phyloP scores from a whole-genome alignment of 805 yeast species.

The Kodamaea neixiangensis region DNA sequence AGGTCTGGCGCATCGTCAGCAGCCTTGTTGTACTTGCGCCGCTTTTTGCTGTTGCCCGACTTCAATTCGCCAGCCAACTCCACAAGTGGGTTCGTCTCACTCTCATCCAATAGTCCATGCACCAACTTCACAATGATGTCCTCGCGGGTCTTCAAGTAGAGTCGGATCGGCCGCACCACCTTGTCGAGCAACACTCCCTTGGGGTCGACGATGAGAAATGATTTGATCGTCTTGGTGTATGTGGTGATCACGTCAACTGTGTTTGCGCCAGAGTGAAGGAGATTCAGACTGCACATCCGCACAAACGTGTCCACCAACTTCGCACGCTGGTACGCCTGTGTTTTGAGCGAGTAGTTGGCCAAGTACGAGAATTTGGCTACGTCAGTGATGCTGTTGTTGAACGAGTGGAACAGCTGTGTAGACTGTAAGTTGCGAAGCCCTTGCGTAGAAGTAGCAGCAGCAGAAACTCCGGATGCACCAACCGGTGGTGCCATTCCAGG shows the following conservation, averaged over 20 bases:
- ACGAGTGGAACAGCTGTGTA: constrained; percentile 8
- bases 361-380: constrained; percentile 14
- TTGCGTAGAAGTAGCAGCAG: neutral
- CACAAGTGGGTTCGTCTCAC: constrained; percentile 43
- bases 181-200: constrained; percentile 79
- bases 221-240: constrained; percentile 69
- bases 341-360: constrained; percentile 20
- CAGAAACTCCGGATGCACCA: neutral
- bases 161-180: constrained; percentile 73
- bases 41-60: constrained; percentile 15
- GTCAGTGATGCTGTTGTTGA: constrained; percentile 2
- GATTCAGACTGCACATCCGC: constrained; percentile 38
- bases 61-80: constrained; percentile 59
- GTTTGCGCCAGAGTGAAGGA: constrained; percentile 79
- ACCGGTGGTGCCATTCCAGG: neutral
- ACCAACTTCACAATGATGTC: constrained; percentile 75
- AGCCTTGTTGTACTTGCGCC: neutral
- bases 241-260: constrained; percentile 70
- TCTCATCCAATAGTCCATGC: constrained; percentile 60
- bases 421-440: constrained; percentile 4
- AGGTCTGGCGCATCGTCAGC: constrained; percentile 44
- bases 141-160: constrained; percentile 66
- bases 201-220: constrained; percentile 80
- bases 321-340: constrained; percentile 48
- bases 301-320: constrained; percentile 54